Conservation (phyloP, 164 flowering plant genomes). For the Hamamelis virginiana region DNA sequence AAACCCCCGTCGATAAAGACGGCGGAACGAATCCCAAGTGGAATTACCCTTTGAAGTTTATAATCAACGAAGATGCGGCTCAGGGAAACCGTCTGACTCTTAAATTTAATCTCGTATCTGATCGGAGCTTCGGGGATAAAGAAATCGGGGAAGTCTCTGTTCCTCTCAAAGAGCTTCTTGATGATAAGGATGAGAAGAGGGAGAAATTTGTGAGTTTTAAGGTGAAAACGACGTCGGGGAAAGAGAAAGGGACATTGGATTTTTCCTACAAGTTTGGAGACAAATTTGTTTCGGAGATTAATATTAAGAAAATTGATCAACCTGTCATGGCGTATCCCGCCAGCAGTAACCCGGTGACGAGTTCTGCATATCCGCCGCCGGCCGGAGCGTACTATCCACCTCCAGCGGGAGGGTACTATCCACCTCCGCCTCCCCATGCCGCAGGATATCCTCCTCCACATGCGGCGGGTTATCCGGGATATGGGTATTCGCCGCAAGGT, state of each 20-base stretch:
- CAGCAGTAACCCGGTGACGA: background rate
- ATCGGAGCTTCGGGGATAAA: constrained; percentile 30
- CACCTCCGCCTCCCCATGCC: constrained; percentile 1
- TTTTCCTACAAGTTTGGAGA: constrained; percentile 23
- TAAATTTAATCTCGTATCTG: constrained; percentile 24
- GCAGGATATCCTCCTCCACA: constrained; percentile 21
- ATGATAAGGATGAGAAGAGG: background rate
- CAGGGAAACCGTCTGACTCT: constrained; percentile 18
- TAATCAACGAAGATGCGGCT: constrained; percentile 26
- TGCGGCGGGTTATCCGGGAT: constrained; percentile 9
- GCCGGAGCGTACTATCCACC: constrained; percentile 4
- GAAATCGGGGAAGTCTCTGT: constrained; percentile 36
- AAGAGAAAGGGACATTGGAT: constrained; percentile 10
- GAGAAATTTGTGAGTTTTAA: constrained; percentile 6
- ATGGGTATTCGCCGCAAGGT: background rate
- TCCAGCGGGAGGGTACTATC: constrained; percentile 2
- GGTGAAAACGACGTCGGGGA: constrained; percentile 11
- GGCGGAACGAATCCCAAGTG: constrained; percentile 38
- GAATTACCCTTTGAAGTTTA: constrained; percentile 29
- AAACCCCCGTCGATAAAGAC: constrained; percentile 32
- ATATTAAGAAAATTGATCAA: constrained; percentile 5
- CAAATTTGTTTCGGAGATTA: constrained; percentile 9
- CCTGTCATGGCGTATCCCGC: constrained; percentile 23
- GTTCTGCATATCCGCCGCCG: background rate
- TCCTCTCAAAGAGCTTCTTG: constrained; percentile 32